Percentiles rank a stretch among this genome's conserved stretches.
Evolutionary conservation across 2,329 filamentous ascomycete species (phyloP).

Genomic region (Orbilia ellipsospora): DNA sequence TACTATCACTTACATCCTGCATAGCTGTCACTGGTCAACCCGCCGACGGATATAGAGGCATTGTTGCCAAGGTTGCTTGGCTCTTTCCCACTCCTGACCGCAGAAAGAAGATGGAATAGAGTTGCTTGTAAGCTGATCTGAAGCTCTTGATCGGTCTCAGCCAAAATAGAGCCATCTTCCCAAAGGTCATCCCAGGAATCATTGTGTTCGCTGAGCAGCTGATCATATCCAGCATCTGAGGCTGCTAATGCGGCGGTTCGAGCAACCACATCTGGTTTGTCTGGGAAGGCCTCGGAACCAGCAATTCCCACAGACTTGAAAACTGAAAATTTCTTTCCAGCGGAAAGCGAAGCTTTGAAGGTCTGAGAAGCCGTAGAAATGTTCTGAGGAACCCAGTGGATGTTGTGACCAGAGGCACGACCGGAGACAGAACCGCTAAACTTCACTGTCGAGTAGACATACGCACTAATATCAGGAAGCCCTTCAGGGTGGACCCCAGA

Average conservation of each 20-base stretch:
- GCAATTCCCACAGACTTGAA: conserved; percentile 76
- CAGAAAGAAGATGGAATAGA: conserved; percentile 70
- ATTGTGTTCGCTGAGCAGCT: conserved; percentile 69
- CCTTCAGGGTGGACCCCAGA: conserved; percentile 73
- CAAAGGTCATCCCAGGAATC: conserved; percentile 73
- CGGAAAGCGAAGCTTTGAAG: conserved; percentile 67
- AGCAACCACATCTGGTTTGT: conserved; percentile 65
- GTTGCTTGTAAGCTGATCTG: conserved; percentile 69
- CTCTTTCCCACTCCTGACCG: conserved; percentile 65
- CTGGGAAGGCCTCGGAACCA: conserved; percentile 74
- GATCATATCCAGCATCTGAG: conserved; percentile 68
- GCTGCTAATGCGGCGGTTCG: conserved; percentile 68
- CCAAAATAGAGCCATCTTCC: conserved; percentile 69
- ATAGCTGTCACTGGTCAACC: conserved; percentile 75
- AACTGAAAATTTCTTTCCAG: conserved; percentile 68
- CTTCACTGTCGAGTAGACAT: conserved; percentile 67
- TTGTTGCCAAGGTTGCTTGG: conserved; percentile 68
- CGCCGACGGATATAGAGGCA: conserved; percentile 75
- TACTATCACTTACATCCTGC: conserved; percentile 64
- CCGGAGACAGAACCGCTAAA: conserved; percentile 60
- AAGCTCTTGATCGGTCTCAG: conserved; percentile 63
- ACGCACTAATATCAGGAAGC: conserved; percentile 72
- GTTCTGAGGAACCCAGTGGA: conserved; percentile 67
- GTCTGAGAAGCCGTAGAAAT: conserved; percentile 74
- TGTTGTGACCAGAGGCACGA: conserved; percentile 28